Evolutionary conservation across 371 early-diverging fungal genomes (phyloP).

Genomic region (Lichtheimia ramosa): DNA sequence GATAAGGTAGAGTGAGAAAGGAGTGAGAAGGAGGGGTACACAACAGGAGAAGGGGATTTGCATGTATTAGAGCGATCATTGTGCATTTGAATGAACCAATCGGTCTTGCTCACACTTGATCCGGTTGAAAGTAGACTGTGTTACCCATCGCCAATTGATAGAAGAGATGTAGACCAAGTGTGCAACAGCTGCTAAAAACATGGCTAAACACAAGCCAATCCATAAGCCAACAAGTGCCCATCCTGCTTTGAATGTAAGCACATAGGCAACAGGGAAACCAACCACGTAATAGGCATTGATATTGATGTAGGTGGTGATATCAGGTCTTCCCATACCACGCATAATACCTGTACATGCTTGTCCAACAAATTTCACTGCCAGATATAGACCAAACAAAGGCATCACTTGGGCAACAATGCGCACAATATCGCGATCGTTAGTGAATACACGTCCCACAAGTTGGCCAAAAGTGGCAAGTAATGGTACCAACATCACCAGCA

Average conservation of each 20-base stretch:
- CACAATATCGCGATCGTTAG: neutral
- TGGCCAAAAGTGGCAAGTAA: too few relatives aligned
- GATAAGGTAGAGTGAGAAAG: too few relatives aligned
- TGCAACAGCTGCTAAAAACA: constrained; percentile 48
- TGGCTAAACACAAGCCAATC: constrained; percentile 60
- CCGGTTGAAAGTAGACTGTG: constrained; percentile 33
- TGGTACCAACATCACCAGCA: neutral
- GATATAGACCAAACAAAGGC: neutral
- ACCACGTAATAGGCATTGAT: constrained; percentile 64
- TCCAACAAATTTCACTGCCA: neutral
- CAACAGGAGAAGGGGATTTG: too few relatives aligned
- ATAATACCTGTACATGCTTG: constrained; percentile 50
- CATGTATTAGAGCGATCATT: too few relatives aligned
- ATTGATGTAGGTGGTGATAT: constrained; percentile 66
- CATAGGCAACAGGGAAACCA: constrained; percentile 67
- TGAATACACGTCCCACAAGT: neutral
- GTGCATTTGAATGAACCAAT: too few relatives aligned
- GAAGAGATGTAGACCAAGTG: constrained; percentile 34
- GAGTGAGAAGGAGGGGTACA: too few relatives aligned
- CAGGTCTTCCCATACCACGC: constrained; percentile 71
- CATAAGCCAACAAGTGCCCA: constrained; percentile 69
- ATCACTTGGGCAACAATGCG: neutral
- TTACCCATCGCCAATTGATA: constrained; percentile 52
- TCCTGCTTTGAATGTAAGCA: constrained; percentile 53
- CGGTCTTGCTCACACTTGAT: constrained; percentile 5